A percentile compares a stretch with the other conserved stretches of the same genome.
These are phyloP conservation scores for Leccinum aurantiacum DNA, from an alignment of 768 basidiomycete genomes.

Conservation along the genomic window DNA sequence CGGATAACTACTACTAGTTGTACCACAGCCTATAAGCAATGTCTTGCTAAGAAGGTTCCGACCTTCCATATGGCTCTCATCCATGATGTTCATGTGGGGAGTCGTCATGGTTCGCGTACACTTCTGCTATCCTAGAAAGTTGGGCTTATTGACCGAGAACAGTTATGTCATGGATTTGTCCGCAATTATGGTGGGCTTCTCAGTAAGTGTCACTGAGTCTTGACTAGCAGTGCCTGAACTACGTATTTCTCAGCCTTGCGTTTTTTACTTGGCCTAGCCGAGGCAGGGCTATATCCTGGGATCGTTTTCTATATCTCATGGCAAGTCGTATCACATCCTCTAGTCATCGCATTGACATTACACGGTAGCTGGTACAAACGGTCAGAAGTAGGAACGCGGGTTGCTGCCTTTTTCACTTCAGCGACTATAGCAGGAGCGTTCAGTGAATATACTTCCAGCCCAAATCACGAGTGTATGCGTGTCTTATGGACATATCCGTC, in stretches of 20 bases:
- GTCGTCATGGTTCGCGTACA: conserved; percentile 37
- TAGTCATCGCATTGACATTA: background rate
- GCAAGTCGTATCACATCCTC: conserved; percentile 29
- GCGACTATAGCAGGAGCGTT: conserved; percentile 79
- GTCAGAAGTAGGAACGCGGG: conserved; percentile 67
- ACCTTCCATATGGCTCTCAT: conserved; percentile 64
- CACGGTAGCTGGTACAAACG: conserved; percentile 72
- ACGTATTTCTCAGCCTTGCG: conserved; percentile 45
- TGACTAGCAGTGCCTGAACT: background rate
- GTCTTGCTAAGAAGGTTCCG: conserved; percentile 55
- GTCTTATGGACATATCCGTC: background rate
- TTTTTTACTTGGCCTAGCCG: conserved; percentile 56
- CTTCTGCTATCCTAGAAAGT: background rate
- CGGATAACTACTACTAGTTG: background rate
- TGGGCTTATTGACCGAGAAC: background rate
- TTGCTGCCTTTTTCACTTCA: conserved; percentile 77
- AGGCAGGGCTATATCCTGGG: conserved; percentile 52
- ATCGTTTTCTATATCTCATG: conserved; percentile 64
- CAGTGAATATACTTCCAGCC: conserved; percentile 40
- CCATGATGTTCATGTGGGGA: conserved; percentile 43
- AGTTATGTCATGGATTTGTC: conserved; percentile 67
- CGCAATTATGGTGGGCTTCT: conserved; percentile 61
- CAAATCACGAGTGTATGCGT: background rate
- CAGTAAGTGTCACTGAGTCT: conserved; percentile 38
- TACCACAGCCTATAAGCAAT: conserved; percentile 58